Percentiles rank a stretch among this genome's conserved stretches.
These are phyloP conservation scores for Diplogelasinospora grovesii DNA, from an alignment of 495 filamentous ascomycete species.

Conservation along the genomic window DNA sequence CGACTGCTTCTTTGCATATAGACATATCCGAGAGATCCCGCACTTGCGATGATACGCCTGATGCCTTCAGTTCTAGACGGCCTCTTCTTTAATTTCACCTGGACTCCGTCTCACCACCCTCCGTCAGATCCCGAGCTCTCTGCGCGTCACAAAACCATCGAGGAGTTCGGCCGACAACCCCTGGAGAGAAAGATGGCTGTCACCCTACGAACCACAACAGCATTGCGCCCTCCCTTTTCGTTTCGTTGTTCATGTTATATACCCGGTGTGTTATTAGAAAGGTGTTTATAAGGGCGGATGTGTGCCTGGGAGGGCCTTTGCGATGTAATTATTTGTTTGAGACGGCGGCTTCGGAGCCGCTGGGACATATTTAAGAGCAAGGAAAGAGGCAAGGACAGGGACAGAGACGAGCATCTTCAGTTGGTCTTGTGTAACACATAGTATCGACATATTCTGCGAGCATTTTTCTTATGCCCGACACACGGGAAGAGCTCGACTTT, in stretches of 20 bases:
- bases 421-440: conserved; percentile 7
- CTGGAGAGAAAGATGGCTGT: not conserved
- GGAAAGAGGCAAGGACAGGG: not conserved
- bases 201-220: conserved; percentile 1
- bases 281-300: conserved; percentile 18
- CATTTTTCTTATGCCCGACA: conserved; percentile 9
- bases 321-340: conserved; percentile 18
- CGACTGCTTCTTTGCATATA: not conserved
- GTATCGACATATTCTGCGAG: conserved; percentile 11
- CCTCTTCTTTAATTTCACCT: not conserved
- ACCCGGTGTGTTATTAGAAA: conserved; percentile 28
- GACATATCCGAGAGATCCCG: not conserved
- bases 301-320: conserved; percentile 25
- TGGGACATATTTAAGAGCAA: not conserved
- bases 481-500: conserved; percentile 11
- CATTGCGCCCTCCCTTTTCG: conserved; percentile 23
- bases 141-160: no score
- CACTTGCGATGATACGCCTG: not conserved
- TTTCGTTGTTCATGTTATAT: conserved; percentile 38
- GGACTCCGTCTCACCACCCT: no score
- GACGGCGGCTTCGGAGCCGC: not conserved
- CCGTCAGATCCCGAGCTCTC: no score
- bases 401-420: conserved; percentile 6
- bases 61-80: conserved; percentile 1
- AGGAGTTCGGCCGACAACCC: no score